Evolutionary conservation across 225 moss, liverwort and hornwort species (phyloP), one percentile per base, ranked within the genome.

Genomic region (Pleurozium schreberi): DNA sequence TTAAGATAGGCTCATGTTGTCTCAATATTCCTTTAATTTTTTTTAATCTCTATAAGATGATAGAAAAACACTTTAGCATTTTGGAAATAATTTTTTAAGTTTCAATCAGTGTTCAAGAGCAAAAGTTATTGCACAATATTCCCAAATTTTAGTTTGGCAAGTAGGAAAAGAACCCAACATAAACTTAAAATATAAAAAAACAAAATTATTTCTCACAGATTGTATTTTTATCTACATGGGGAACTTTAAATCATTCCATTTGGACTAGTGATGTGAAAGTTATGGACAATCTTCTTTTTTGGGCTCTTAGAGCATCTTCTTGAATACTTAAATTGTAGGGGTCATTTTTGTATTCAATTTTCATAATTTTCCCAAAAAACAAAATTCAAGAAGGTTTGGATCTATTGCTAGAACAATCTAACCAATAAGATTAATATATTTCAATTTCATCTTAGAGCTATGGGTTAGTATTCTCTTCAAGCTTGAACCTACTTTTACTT

Each of bases 1-100:
- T 45, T 28, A 2, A 0, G 10, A 2, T 5, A 45, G 1, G 10
- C 18, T 73, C 1, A 3, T 30, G 30, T 0, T 0, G 3, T 45
- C 6, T 45, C 11, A 45, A 28, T 45, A 73, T 73, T 27, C 3
- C 1, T 43, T 3, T 1, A 12, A 3, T 5, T 9, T 43, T 69
- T 26, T 43, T 27, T 0, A 16, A 14, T 12, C 6, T 25, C 15
- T 71, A 25, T 3, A 5, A 8, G 2, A 27, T 26, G 9, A 43
- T 71, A 42, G 70, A 43, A 42, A 43, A 74, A 30, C 0, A 30
- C 1, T 11, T 18, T 4, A 30, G 4, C 2, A 30, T 31, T 7
- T 0, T 47, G 6, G 1, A 1, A 50, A 75, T 49, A 8, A 75
- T 4, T 20, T 33, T 33, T 33, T 7, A 50, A n/a, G n/a, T 74